phyloP scores from a whole-genome alignment of 352 stramenopile genomes.

The Pythium brassicae region DNA sequence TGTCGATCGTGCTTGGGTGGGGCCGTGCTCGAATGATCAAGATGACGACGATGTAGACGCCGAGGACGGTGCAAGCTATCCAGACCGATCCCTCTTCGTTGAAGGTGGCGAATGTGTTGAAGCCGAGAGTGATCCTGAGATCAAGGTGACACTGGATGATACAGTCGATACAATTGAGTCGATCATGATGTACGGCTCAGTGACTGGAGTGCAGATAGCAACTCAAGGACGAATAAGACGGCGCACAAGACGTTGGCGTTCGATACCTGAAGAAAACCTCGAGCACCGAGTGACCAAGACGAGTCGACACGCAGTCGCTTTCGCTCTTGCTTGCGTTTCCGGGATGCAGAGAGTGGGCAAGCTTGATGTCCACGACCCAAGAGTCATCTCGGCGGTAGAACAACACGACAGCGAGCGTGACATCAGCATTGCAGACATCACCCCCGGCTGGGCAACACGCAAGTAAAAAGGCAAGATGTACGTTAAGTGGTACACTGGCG shows the following conservation, averaged over 20 bases:
- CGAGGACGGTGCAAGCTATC: no score
- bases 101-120: no score
- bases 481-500: background rate
- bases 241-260: constrained; percentile 1
- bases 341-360: background rate
- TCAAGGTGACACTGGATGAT: no score
- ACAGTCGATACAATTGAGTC: no score
- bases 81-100: no score
- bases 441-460: background rate
- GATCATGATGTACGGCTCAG: background rate
- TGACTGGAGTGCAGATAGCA: background rate
- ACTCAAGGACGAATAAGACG: background rate
- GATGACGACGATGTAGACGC: no score
- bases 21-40: no score
- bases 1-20: no score
- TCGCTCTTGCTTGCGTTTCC: no score
- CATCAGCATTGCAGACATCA: background rate
- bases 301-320: no score
- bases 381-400: background rate
- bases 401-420: background rate
- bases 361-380: background rate
- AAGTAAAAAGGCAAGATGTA: constrained; percentile 1
- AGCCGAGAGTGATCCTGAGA: no score
- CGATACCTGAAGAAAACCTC: background rate
- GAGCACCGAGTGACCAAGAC: no score